A percentile compares a stretch with the other conserved stretches of the same genome.
These are phyloP conservation scores for Maudiozyma humilis DNA, from an alignment of 1,139 yeast genomes.

Conservation along the genomic window DNA sequence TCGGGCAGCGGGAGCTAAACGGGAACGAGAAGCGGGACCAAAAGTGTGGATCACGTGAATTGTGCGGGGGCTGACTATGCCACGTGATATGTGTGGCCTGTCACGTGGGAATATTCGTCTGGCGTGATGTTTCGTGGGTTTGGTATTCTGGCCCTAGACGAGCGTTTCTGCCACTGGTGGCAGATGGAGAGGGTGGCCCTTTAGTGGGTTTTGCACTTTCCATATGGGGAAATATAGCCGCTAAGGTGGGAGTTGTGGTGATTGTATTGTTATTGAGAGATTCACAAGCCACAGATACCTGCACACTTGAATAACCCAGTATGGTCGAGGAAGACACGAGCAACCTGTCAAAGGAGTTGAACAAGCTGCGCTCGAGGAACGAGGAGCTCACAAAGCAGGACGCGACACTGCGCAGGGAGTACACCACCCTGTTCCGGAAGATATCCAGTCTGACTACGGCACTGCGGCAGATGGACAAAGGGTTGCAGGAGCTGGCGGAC, in stretches of 20 bases:
- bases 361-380: conserved; percentile 20
- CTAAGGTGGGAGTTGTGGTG: neutral
- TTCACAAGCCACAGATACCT: too few relatives aligned
- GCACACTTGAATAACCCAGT: neutral
- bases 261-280: neutral
- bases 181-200: neutral
- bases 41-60: conserved; percentile 3
- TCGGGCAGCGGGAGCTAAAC: too few relatives aligned
- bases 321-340: neutral
- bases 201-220: neutral
- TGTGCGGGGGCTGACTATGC: neutral
- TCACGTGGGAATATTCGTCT: neutral
- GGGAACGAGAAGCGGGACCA: neutral
- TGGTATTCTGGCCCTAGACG: too few relatives aligned
- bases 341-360: conserved; percentile 12
- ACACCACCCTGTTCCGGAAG: conserved; percentile 28
- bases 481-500: neutral
- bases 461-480: conserved; percentile 19
- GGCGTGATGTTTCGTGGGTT: neutral
- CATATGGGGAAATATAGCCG: neutral
- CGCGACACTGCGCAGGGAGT: conserved; percentile 24
- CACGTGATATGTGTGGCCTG: neutral
- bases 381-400: conserved; percentile 30
- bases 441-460: conserved; percentile 25
- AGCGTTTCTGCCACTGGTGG: too few relatives aligned